Base-by-base conservation (phyloP, 2,329 filamentous ascomycete genomes). In the Sporothrix pallida region DNA sequence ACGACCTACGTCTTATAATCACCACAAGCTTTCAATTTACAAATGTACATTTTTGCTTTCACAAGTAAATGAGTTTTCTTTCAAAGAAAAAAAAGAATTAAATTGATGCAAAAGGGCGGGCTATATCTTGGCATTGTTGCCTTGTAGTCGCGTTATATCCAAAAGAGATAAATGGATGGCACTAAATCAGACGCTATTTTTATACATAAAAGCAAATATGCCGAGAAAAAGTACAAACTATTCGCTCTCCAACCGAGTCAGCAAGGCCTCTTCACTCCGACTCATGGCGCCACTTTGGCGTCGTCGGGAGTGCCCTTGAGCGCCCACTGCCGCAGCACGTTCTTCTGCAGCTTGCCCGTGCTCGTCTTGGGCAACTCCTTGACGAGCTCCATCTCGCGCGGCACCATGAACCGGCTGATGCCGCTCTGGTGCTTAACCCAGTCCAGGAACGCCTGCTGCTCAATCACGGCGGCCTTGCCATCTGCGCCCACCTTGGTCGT, bases 271-370 rank as follows among this genome's bases (percentile, higher is more conserved):
- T 9, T 12, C 26, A 37, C 13, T 54, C 17, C 37, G 8, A 20
- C n/a, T 31, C 62, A n/a, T 23, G 10, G 46, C 23, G 58, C 58
- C 48, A 56, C 44, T 48, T 70, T 56, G 17, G 13, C 72, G 2
- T 62, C 50, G 3, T 42, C 56, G 13, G 76, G 75, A 7, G 76
- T 76, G 3, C 76, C 76, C 48, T 77, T 73, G 54, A 70, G 68
- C 10, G 92, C 93, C 95, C 95, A 97, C 77, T 93, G 92, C 75
- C 96, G 86, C 72, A 99, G 82, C 7, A 97, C 89, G 79, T 97
- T 98, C 89, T 99, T 99, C 87, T 94, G 91, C 75, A 98, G 87
- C 87, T 99, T 99, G 2, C 96, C 96, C 0, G 96, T 99, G 81
- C 93, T 96, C 42, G 96, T 99, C 88, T 99, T 99, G 10, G 96